Base-by-base conservation (phyloP, 140 eudicot species). In the Ambrosia hybrid region DNA sequence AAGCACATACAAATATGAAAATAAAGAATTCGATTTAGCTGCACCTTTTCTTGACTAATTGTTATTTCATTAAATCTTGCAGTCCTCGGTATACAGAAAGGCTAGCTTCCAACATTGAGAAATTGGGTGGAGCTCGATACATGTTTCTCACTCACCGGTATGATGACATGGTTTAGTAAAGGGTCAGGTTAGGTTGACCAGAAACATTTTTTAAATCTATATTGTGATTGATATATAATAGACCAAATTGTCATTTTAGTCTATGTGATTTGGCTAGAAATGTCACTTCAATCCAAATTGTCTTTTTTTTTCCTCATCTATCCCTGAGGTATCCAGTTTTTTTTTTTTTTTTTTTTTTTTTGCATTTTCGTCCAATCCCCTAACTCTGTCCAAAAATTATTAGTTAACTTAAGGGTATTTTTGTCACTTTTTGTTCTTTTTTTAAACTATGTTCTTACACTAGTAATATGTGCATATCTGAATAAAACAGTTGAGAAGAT, bases 81-180 rank as follows among this genome's bases (percentile, higher is more conserved):
- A 89, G 96, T 60, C 96, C 96, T 63, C 81, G 85, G 65, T 86
- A 84, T 75, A 74, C 96, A 8, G 85, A 82, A 62, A 82, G 56
- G 51, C 81, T 89, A 49, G 90, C 88, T 68, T 46, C 76, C 56
- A 86, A 63, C 69, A 75, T 89, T 37, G 88, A 84, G 80, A 67
- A 73, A 68, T 33, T 89, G 88, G 96, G 96, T 76, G 96, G 93
- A 68, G 93, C 70, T 65, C 90, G 83, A 64, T 82, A 77, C 85
- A 89, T 89, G 96, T 89, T 89, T 78, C 93, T 89, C 64, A 86
- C 96, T 61, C 96, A 89, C 89, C 76, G 65, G 96, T 86, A 74
- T 59, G 38, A 57, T 68, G 13, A 51, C 62, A 30, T 52, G 51
- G 33, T 30, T 67, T 12, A 2, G 12, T 30, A 30, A 30, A 30